A percentile compares a stretch with the other conserved stretches of the same genome.
phyloP scores from a whole-genome alignment of 352 stramenopile genomes.

The Phytophthora macrochlamydospora region DNA sequence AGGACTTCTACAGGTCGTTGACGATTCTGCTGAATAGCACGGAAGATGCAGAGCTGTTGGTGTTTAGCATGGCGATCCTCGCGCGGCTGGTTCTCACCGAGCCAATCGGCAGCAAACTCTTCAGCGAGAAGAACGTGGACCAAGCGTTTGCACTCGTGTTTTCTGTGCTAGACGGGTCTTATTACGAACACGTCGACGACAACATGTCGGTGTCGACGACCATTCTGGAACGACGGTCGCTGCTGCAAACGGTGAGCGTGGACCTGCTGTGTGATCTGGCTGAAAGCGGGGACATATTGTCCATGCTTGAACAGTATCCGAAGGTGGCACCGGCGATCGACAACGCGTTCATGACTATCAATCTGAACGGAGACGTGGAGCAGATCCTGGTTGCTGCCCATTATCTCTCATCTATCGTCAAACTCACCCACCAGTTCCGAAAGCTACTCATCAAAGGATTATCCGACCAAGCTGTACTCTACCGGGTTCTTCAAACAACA shows the following conservation, averaged over 20 bases:
- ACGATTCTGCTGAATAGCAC: constrained; percentile 85
- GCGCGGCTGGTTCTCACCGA: constrained; percentile 74
- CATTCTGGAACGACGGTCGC: constrained; percentile 37
- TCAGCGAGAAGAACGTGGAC: constrained; percentile 82
- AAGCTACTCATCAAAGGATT: constrained; percentile 61
- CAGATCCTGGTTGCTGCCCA: constrained; percentile 65
- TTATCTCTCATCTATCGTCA: constrained; percentile 60
- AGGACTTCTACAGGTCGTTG: constrained; percentile 81
- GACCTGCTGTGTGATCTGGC: constrained; percentile 75
- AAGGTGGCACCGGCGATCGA: constrained; percentile 59
- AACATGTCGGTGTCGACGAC: constrained; percentile 33
- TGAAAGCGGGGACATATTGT: constrained; percentile 58
- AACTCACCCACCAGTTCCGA: constrained; percentile 64
- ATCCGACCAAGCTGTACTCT: constrained; percentile 64
- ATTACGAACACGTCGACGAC: constrained; percentile 33
- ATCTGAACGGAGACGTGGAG: constrained; percentile 66
- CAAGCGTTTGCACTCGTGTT: constrained; percentile 77
- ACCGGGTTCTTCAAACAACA: constrained; percentile 67
- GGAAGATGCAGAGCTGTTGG: constrained; percentile 71
- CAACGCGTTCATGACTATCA: constrained; percentile 59
- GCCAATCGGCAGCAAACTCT: constrained; percentile 79
- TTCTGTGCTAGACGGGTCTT: constrained; percentile 70
- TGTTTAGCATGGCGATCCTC: constrained; percentile 82
- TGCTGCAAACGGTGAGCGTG: constrained; percentile 65
- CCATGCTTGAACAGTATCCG: constrained; percentile 52